Evolutionary conservation across 1,139 yeast species (phyloP).

Genomic region (Hyphopichia burtonii): DNA sequence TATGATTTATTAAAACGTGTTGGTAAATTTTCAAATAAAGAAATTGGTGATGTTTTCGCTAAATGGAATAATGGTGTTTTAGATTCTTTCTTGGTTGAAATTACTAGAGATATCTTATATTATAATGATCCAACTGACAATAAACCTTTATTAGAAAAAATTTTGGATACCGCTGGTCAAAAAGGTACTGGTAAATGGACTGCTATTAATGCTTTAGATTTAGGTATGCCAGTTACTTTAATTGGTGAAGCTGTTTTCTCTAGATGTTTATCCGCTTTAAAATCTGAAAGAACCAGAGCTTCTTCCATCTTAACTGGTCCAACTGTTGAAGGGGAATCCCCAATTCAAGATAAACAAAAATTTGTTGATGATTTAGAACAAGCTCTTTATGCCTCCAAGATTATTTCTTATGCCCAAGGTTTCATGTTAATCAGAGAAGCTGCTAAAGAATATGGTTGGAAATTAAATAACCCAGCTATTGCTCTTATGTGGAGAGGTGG

Average conservation of each 20-base stretch:
- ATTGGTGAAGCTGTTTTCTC: constrained; percentile 99
- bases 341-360: constrained; percentile 70
- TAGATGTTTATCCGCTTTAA: constrained; percentile 92
- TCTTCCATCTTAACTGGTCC: constrained; percentile 81
- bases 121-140: constrained; percentile 85
- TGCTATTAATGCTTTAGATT: constrained; percentile 94
- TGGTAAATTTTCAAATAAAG: constrained; percentile 86
- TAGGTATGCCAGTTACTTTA: constrained; percentile 97
- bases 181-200: constrained; percentile 99
- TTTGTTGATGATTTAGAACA: constrained; percentile 95
- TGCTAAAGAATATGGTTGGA: constrained; percentile 95
- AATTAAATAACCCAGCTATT: constrained; percentile 95
- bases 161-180: constrained; percentile 96
- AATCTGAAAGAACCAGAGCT: constrained; percentile 87
- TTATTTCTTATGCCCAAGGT: constrained; percentile 98
- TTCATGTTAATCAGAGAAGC: constrained; percentile 99
- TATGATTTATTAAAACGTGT: constrained; percentile 94
- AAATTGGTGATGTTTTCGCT: constrained; percentile 89
- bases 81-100: constrained; percentile 95
- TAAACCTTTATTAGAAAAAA: constrained; percentile 92
- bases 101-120: constrained; percentile 91
- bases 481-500: constrained; percentile 99
- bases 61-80: constrained; percentile 97
- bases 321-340: constrained; percentile 48
- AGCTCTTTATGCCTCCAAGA: constrained; percentile 97